Base-by-base conservation (phyloP, 176 grass and related monocot species). In the Stipa capillata region DNA sequence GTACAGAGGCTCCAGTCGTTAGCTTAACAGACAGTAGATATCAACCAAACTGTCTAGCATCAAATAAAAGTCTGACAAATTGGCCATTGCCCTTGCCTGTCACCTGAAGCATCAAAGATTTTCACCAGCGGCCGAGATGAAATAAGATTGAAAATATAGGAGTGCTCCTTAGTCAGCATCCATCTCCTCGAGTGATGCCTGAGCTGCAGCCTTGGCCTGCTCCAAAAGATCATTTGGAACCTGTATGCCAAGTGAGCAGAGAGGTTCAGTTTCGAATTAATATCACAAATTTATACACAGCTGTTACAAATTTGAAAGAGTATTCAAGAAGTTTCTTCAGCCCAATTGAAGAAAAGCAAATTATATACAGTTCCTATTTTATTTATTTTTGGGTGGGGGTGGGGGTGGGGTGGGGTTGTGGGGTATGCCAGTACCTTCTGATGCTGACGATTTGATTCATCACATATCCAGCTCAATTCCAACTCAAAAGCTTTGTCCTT, bases 401-500 rank as follows among this genome's bases (percentile, higher is more conserved):
- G n/a, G n/a, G n/a, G n/a, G n/a, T n/a, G n/a, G n/a, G n/a, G n/a
- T n/a, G n/a, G n/a, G n/a, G n/a, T n/a, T n/a, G n/a, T n/a, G n/a
- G n/a, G n/a, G 8, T 23, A 5, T 65, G n/a, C 5, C 27, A 71
- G 29, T 72, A 97, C 91, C 91, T 97, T 97, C 76, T 93, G 86
- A 83, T 97, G 91, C 50, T 83, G 86, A 32, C 86, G 70, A 11
- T 93, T 93, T 13, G 94, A 97, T 73, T 97, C 93, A 50, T 97
- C 88, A 73, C 93, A 93, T 27, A 97, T 73, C 91, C 94, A 97
- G 74, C 94, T 97, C 88, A 93, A 74, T 75, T 93, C 94, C 81
- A 93, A 73, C 68, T 91, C 91, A 61, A 91, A 93, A 76, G 88
- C 88, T 87, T 97, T 97, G 74, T 97, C 89, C 71, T 91, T 97